These are phyloP conservation scores for Serendipita vermifera DNA, from an alignment of 768 basidiomycete genomes.

Conservation along the genomic window DNA sequence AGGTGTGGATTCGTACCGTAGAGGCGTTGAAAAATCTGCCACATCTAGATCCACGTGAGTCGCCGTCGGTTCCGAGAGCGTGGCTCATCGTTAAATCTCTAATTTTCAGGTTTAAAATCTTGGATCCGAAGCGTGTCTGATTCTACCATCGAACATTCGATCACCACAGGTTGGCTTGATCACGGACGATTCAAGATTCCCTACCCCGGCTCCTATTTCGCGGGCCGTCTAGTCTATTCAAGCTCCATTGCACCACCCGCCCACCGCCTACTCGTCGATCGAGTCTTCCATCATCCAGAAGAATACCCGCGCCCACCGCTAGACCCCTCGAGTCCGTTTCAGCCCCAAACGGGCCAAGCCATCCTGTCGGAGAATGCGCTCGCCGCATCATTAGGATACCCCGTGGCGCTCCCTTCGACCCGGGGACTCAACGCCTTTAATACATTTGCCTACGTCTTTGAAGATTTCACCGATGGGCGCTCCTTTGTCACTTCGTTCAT, in stretches of 20 bases:
- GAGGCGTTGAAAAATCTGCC: background rate
- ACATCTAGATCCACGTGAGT: background rate
- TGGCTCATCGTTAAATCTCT: background rate
- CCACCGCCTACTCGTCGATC: conserved; percentile 6
- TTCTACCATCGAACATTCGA: background rate
- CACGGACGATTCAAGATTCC: conserved; percentile 4
- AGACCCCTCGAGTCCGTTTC: background rate
- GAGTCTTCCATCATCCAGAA: conserved; percentile 2
- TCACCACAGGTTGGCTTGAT: background rate
- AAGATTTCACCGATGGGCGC: conserved; percentile 1
- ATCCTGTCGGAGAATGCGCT: conserved; percentile 4
- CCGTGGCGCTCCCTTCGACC: background rate
- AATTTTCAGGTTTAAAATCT: background rate
- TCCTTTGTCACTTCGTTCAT: conserved; percentile 8
- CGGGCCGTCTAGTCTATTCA: conserved; percentile 3
- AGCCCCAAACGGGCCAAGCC: background rate
- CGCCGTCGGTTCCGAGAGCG: background rate
- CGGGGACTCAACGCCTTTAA: conserved; percentile 1
- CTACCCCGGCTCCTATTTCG: background rate
- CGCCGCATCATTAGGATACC: conserved; percentile 3
- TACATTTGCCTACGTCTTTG: conserved; percentile 1
- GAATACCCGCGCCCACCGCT: conserved; percentile 1
- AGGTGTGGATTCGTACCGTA: background rate
- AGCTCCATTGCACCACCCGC: background rate
- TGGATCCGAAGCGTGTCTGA: background rate